Base-by-base conservation (phyloP, 768 basidiomycete species). In the Pleurotus giganteus region DNA sequence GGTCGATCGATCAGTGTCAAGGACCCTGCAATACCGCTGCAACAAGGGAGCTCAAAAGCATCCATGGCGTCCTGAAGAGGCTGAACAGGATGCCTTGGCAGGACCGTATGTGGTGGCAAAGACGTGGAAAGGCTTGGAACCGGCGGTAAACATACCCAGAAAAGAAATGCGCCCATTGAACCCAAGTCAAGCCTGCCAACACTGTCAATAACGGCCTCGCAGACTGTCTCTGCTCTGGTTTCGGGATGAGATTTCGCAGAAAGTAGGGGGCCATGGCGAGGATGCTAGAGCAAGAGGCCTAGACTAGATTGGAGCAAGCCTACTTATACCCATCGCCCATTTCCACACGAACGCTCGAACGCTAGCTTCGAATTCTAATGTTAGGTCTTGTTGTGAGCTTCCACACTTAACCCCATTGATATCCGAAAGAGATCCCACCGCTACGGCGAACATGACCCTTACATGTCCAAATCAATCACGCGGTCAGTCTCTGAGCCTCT, bases 141-240 rank as follows among this genome's bases (percentile, higher is more conserved):
- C 21, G 31, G 52, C 39, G 39, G 23, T 8, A 27, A 60, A 70
- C 83, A 77, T 61, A 83, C 81, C 85, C 84, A 39, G 78, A 74
- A 64, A 75, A 82, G 66, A 85, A 85, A 49, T 82, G 76, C 3
- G 77, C 78, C 72, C 78, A 80, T 59, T 86, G 84, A 3, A 81
- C 59, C 69, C 70, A 79, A 1, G 75, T 80, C 47, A 87, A 61
- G 8, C 63, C 61, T 15, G 47, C 53, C 44, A 86, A 62, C 7
- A 77, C 82, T 4, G 67, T 62, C 34, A 82, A 61, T 28, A 83
- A 57, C 2, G 80, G 75, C 34, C 74, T 65, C 34, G 72, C 60
- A 44, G 66, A 62, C 9, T 60, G 55, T 12, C 69, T 63, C 43
- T 65, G 63, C 55, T 86, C 82, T 57, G 72, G 74, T 54, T 62